These are phyloP conservation scores for Aegilops umbellulata DNA, from an alignment of 176 grass and related monocot genomes.

Conservation along the genomic window DNA sequence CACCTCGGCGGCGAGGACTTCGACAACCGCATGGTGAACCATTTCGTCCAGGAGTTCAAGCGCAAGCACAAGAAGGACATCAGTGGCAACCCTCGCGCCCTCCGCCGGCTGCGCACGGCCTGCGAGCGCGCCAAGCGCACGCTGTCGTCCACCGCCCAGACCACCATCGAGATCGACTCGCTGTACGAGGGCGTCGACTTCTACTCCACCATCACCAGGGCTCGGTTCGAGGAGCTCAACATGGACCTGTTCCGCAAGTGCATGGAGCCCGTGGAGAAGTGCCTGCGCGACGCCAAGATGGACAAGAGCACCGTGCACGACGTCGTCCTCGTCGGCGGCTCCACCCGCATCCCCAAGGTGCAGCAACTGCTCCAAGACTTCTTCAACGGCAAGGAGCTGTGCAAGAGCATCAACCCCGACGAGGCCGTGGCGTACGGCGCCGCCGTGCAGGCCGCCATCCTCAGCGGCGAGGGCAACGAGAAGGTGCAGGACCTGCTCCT, in stretches of 20 bases:
- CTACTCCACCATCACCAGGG: constrained; percentile 82
- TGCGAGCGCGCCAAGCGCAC: constrained; percentile 94
- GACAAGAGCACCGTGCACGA: constrained; percentile 87
- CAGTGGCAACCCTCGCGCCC: constrained; percentile 66
- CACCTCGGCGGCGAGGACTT: constrained; percentile 91
- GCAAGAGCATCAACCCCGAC: constrained; percentile 98
- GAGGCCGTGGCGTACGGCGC: constrained; percentile 88
- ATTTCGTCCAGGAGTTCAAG: constrained; percentile 89
- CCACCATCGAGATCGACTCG: constrained; percentile 92
- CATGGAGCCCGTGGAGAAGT: constrained; percentile 97
- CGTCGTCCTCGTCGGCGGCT: constrained; percentile 81
- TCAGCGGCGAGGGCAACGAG: constrained; percentile 86
- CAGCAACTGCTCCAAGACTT: constrained; percentile 86
- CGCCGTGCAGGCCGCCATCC: constrained; percentile 85
- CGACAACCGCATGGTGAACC: constrained; percentile 91
- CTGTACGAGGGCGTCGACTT: constrained; percentile 84
- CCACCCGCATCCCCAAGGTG: constrained; percentile 75
- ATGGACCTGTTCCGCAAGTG: constrained; percentile 95
- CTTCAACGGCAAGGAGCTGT: constrained; percentile 91
- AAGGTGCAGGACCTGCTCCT: constrained; percentile 82
- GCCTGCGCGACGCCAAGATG: constrained; percentile 85
- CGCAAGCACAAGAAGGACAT: constrained; percentile 85
- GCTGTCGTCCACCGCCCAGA: constrained; percentile 85
- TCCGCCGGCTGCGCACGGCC: constrained; percentile 70
- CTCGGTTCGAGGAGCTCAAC: constrained; percentile 92